These are phyloP conservation scores for Furcasterigmium furcatum DNA, from an alignment of 2,329 filamentous ascomycete genomes.

Conservation along the genomic window DNA sequence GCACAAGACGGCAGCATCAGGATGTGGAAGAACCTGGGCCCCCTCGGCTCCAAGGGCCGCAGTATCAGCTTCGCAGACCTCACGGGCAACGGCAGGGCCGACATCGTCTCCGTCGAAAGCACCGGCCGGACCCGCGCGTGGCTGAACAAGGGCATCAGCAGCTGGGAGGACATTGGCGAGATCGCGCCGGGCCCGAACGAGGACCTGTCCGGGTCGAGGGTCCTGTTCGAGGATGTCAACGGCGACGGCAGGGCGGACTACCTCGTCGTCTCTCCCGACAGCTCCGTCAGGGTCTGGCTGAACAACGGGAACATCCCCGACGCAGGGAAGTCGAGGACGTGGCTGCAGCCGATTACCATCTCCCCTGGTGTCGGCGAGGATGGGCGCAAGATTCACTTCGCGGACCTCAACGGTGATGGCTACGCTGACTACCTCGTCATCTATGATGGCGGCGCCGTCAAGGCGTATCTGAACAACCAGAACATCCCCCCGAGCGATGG, in stretches of 20 bases:
- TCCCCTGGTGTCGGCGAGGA: constrained; percentile 9
- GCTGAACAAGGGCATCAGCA: constrained; percentile 6
- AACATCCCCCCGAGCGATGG: constrained; percentile 1
- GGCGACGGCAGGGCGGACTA: constrained; percentile 9
- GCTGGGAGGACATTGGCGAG: constrained; percentile 1
- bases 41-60: constrained; percentile 3
- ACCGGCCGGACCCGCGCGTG: constrained; percentile 5
- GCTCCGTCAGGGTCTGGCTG: constrained; percentile 14
- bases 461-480: constrained; percentile 10
- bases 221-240: constrained; percentile 6
- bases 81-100: constrained; percentile 10
- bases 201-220: constrained; percentile 2
- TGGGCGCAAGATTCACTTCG: constrained; percentile 12
- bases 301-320: constrained; percentile 8
- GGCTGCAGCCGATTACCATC: neutral
- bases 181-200: constrained; percentile 4
- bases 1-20: constrained; percentile 3
- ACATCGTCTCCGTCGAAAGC: constrained; percentile 9
- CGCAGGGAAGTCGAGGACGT: neutral
- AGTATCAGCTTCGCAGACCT: constrained; percentile 9
- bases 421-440: constrained; percentile 12
- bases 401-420: constrained; percentile 6
- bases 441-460: constrained; percentile 14
- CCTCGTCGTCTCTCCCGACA: constrained; percentile 11
- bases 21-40: constrained; percentile 12